Percentiles rank a stretch among this genome's conserved stretches.
Evolutionary conservation across 129 eudicot genomes (phyloP).

Genomic region (Helianthus annuus): DNA sequence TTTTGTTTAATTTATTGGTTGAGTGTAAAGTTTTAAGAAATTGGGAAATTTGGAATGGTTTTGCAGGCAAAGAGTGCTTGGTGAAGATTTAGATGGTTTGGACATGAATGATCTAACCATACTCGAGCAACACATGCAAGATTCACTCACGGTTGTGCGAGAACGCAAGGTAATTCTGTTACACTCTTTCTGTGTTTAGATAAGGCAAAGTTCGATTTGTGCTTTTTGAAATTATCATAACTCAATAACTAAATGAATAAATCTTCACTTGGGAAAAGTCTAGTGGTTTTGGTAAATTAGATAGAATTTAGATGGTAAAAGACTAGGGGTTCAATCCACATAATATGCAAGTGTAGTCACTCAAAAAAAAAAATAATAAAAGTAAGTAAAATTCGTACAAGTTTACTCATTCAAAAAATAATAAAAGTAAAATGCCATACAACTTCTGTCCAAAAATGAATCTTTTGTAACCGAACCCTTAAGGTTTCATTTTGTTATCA

Average conservation of each 20-base stretch:
- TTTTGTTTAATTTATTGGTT: neutral
- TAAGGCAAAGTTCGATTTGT: no score
- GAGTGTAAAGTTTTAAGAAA: neutral
- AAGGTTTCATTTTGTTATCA: no score
- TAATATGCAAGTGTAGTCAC: no score
- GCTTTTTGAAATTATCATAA: neutral
- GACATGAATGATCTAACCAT: constrained; percentile 37
- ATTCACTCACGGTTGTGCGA: constrained; percentile 48
- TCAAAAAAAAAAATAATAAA: no score
- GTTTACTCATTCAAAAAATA: no score
- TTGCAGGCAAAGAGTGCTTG: constrained; percentile 62
- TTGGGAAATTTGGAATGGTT: neutral
- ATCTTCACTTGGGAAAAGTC: neutral
- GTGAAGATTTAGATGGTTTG: constrained; percentile 49
- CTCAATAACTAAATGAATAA: neutral
- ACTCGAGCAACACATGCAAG: constrained; percentile 55
- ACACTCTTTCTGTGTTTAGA: neutral
- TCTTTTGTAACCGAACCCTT: no score
- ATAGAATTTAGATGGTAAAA: no score
- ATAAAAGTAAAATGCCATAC: no score
- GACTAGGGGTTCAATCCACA: no score
- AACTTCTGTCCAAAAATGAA: no score
- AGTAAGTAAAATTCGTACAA: no score
- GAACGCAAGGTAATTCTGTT: constrained; percentile 50
- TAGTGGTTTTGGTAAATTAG: no score